Percentiles rank a stretch among this genome's conserved stretches.
These are phyloP conservation scores for Pilaira anomala DNA, from an alignment of 192 early-diverging fungal genomes.

Conservation along the genomic window DNA sequence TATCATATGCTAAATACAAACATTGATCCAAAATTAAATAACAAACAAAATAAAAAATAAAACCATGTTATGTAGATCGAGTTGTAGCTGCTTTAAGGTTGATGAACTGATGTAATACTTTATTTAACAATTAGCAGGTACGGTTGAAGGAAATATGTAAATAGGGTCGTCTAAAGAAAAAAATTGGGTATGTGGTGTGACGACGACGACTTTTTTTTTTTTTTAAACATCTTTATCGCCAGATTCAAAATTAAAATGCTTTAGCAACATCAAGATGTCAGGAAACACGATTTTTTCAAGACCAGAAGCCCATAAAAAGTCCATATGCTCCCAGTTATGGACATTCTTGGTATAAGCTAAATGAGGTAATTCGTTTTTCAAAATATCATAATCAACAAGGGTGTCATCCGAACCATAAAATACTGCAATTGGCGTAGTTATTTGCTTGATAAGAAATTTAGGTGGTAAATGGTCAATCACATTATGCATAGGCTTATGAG, in stretches of 20 bases:
- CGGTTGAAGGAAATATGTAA: too few relatives aligned
- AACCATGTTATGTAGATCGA: too few relatives aligned
- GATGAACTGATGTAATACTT: too few relatives aligned
- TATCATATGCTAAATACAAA: too few relatives aligned
- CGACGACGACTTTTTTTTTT: conserved; percentile 4
- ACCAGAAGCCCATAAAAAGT: conserved; percentile 48
- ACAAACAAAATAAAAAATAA: too few relatives aligned
- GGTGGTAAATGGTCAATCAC: conserved; percentile 59
- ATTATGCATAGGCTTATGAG: conserved; percentile 40
- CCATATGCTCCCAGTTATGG: conserved; percentile 74
- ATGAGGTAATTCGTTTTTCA: conserved; percentile 48
- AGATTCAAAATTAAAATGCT: conserved; percentile 25
- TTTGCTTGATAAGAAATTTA: conserved; percentile 72
- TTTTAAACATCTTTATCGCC: neutral
- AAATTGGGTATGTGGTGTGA: too few relatives aligned
- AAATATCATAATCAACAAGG: conserved; percentile 65
- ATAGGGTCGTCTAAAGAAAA: too few relatives aligned
- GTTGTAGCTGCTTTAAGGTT: too few relatives aligned
- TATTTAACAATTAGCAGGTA: too few relatives aligned
- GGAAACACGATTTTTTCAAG: conserved; percentile 46
- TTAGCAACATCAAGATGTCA: conserved; percentile 38
- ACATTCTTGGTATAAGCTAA: conserved; percentile 58
- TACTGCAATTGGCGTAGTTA: conserved; percentile 79
- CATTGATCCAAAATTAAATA: too few relatives aligned
- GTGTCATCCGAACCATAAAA: conserved; percentile 90